Conservation (phyloP, 2,329 filamentous ascomycete species). For the Botryotinia globosa region DNA sequence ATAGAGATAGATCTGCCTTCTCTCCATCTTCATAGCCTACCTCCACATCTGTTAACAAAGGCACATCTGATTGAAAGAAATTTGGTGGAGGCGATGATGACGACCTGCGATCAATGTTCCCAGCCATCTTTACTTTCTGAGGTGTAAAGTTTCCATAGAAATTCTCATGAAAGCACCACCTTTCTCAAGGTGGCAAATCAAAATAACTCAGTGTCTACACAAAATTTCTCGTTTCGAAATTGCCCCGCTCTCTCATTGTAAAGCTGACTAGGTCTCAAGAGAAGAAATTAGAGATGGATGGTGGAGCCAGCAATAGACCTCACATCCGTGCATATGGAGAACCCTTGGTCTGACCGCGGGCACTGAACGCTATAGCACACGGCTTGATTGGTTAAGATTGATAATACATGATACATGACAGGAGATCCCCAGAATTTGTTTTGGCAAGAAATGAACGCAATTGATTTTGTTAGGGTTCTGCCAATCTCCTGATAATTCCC, state of each 20-base stretch:
- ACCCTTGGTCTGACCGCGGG: conserved; percentile 10
- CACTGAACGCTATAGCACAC: not conserved
- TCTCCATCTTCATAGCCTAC: not conserved
- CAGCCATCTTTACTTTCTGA: conserved; percentile 12
- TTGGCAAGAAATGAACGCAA: not conserved
- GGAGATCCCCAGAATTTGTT: not conserved
- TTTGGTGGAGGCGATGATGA: not conserved
- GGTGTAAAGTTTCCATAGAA: not conserved
- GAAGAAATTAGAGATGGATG: conserved; percentile 21
- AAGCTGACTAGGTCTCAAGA: conserved; percentile 11
- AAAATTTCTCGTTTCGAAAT: not conserved
- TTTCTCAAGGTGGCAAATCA: not conserved
- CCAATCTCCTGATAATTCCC: no score
- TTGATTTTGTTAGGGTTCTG: not conserved
- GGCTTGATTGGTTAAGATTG: not conserved
- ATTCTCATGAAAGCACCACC: not conserved
- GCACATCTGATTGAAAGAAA: not conserved
- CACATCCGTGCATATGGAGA: conserved; percentile 9
- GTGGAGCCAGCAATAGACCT: conserved; percentile 16
- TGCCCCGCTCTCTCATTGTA: not conserved
- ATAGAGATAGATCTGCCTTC: not conserved
- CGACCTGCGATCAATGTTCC: not conserved
- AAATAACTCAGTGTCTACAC: not conserved
- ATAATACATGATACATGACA: not conserved
- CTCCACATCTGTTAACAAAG: conserved; percentile 4